phyloP scores from a whole-genome alignment of 805 yeast genomes.

The Yarrowia keelungensis region DNA sequence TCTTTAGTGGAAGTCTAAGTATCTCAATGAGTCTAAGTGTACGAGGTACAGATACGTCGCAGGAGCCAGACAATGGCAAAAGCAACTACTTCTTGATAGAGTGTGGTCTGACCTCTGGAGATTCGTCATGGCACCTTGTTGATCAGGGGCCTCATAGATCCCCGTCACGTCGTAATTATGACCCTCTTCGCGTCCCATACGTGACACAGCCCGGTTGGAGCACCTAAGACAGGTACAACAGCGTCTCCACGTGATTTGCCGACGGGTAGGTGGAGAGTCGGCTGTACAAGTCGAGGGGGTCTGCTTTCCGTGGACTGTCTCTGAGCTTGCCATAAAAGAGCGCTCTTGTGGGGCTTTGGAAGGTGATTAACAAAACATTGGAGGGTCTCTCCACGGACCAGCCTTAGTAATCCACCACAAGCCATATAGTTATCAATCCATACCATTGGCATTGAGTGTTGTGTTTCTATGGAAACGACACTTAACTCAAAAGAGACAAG shows the following conservation, averaged over 20 bases:
- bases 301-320: too few relatives aligned
- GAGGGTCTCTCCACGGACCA: too few relatives aligned
- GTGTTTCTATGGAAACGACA: slow-evolving; percentile 1
- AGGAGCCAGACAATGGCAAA: slow-evolving; percentile 1
- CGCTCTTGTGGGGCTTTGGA: too few relatives aligned
- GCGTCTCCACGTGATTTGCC: too few relatives aligned
- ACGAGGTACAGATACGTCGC: neutral
- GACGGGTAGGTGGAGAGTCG: too few relatives aligned
- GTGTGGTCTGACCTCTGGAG: slow-evolving; percentile 5
- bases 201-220: neutral
- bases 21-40: neutral
- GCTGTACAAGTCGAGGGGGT: too few relatives aligned
- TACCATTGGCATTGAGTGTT: neutral
- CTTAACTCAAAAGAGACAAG: neutral
- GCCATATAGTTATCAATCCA: slow-evolving; percentile 1
- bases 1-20: neutral
- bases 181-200: neutral
- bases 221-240: too few relatives aligned
- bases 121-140: neutral
- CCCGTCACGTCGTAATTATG: neutral
- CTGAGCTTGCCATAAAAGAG: too few relatives aligned
- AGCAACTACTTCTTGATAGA: neutral
- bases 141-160: neutral
- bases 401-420: neutral
- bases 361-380: too few relatives aligned